Evolutionary conservation across 768 basidiomycete species (phyloP), one percentile per base, ranked within the genome.

Genomic region (Boletus rubropictus): DNA sequence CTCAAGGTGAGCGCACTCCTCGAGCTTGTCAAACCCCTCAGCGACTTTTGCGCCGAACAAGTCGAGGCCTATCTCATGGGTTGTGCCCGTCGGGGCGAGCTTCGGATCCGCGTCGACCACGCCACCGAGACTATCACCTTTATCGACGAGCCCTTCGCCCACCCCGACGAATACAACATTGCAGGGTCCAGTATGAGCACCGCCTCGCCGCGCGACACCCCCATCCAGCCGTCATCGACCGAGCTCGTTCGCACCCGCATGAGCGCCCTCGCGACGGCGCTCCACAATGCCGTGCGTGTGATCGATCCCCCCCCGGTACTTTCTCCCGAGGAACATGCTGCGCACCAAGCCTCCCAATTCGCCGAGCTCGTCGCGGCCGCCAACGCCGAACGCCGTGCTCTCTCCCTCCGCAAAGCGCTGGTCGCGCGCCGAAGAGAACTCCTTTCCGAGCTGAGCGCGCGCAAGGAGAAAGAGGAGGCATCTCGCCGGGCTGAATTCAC

Each of bases 61-160:
- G 73, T 85, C 53, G 92, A 98, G 68, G 86, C 87, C 4, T 97
- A 95, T 67, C 71, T 98, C 53, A 95, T 96, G 88, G 84, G 86
- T 29, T 90, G 91, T 49, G 89, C 90, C 36, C 80, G 85, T 39
- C 80, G 86, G 7, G 89, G 90, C 32, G 92, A 96, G 65, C 78
- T 97, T 40, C 77, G 71, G 56, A 84, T 96, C 52, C 82, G 83
- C 14, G 81, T 97, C 37, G 91, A 98, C 67, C 95, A 99, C 64
- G 83, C 86, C 25, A 79, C 77, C 3, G 88, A 90, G 15, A 83
- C 81, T 50, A 82, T 98, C 67, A 75, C 81, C 6, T 99, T 98
- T 59, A 75, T 84, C 37, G 87, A 93, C 57, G 84, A 88, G 45
- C 76, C 83, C 0, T 89, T 86, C 58, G 68, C 71, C n/a, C 56